Base-by-base conservation (phyloP, 257 asterid genomes). In the Solanum rostratum region DNA sequence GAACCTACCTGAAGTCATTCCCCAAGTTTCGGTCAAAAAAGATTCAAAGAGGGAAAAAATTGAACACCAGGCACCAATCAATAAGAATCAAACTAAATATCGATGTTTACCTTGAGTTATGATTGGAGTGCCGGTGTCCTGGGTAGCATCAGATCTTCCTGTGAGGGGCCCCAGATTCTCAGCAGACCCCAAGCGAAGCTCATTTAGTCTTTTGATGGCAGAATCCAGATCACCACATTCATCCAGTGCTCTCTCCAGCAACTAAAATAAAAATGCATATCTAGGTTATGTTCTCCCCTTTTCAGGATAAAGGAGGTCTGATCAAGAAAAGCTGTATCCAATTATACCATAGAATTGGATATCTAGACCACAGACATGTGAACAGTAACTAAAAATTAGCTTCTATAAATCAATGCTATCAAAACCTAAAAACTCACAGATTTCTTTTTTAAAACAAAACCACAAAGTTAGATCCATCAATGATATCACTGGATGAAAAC, bases 161-260 rank as follows among this genome's bases (percentile, higher is more conserved):
- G 86, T 79, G 7, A 87, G 89, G 84, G 71, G n/a, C 9, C 62
- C 87, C 85, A 85, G 62, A 80, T 85, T 90, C 84, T 88, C 91
- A 80, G 57, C 85, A 57, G 94, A 88, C 85, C 92, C 91, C 93
- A 96, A 89, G 19, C 95, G 90, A 84, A 96, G 99, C 84, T 95
- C 95, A 53, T 95, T 91, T 83, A 96, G 86, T 85, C 94, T 90
- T 89, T 88, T 92, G 85, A 96, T 95, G 41, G 99, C 93, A 74
- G 93, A 91, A 91, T 96, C 98, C 91, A 96, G 81, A 89, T 96
- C 97, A 46, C 92, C 89, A 70, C 92, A 90, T 86, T 89, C 98
- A 89, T 93, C 94, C n/a, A 96, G 95, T 79, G 92, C 95, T 86
- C 87, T 90, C 87, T 93, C 98, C 85, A 95, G 91, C 86, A 93